Evolutionary conservation across 164 flowering plant genomes (phyloP).

Genomic region (Houttuynia cordata): DNA sequence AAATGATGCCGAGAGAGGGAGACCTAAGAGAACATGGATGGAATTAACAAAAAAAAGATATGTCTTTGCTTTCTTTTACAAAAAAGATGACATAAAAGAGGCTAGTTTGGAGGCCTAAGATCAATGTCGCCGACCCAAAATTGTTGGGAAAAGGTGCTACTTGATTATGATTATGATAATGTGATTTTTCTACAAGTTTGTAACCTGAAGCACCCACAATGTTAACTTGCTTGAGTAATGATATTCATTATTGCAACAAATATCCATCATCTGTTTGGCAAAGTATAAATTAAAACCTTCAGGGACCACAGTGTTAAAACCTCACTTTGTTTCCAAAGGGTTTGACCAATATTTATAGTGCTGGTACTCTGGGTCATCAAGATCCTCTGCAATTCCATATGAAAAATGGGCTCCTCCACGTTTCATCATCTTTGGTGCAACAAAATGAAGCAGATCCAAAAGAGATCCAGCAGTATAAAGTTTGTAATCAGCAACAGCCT

Average conservation of each 20-base stretch:
- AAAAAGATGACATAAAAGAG: too few species aligned
- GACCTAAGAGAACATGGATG: too few species aligned
- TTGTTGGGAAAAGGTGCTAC: too few species aligned
- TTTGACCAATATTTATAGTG: conserved; percentile 89
- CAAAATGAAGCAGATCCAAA: conserved; percentile 54
- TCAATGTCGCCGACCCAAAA: too few species aligned
- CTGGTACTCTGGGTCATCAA: conserved; percentile 65
- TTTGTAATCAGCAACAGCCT: conserved; percentile 70
- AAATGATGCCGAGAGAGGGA: too few species aligned
- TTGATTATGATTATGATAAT: too few species aligned
- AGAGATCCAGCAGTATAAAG: conserved; percentile 58
- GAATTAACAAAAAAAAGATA: too few species aligned
- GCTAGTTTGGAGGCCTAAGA: too few species aligned
- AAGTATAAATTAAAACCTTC: neutral
- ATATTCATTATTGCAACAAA: neutral
- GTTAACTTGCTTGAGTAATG: too few species aligned
- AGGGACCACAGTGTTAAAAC: neutral
- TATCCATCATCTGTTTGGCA: neutral
- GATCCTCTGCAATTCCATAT: conserved; percentile 73
- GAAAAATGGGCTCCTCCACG: conserved; percentile 79
- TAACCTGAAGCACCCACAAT: too few species aligned
- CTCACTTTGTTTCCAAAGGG: conserved; percentile 85
- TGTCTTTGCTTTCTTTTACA: too few species aligned
- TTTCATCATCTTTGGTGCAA: conserved; percentile 87
- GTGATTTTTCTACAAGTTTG: too few species aligned